These are phyloP conservation scores for Penicillium paradoxum DNA, from an alignment of 495 filamentous ascomycete species.

Conservation along the genomic window DNA sequence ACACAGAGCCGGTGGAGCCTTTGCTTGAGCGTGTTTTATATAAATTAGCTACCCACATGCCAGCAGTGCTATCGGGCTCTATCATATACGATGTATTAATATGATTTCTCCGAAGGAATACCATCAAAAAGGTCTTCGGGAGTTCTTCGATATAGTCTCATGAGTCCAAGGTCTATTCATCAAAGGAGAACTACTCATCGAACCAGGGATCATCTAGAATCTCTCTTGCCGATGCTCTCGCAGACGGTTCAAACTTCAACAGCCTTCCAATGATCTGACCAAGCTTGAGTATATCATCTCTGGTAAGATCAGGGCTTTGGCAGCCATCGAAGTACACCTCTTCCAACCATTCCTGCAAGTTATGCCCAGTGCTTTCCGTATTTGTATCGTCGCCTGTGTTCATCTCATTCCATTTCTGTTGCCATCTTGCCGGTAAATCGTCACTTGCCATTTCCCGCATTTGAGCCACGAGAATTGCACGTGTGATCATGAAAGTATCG, in stretches of 20 bases:
- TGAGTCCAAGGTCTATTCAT: background rate
- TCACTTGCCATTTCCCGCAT: constrained; percentile 33
- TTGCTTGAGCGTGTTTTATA: too few relatives aligned
- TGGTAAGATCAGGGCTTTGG: constrained; percentile 22
- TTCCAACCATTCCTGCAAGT: constrained; percentile 35
- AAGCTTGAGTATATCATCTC: constrained; percentile 28
- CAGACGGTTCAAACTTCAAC: constrained; percentile 30
- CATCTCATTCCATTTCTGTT: constrained; percentile 21
- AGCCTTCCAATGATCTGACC: constrained; percentile 28
- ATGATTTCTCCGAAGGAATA: too few relatives aligned
- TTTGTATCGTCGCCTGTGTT: constrained; percentile 6
- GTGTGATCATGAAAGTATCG: constrained; percentile 30
- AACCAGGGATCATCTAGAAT: constrained; percentile 35
- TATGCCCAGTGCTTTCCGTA: constrained; percentile 17
- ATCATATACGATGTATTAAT: too few relatives aligned
- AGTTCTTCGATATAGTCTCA: too few relatives aligned
- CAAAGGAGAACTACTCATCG: constrained; percentile 5
- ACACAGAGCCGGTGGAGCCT: too few relatives aligned
- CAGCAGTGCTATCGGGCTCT: too few relatives aligned
- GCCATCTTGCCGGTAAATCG: constrained; percentile 30
- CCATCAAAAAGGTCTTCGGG: too few relatives aligned
- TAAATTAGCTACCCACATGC: too few relatives aligned
- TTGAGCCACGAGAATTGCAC: constrained; percentile 26
- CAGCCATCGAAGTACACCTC: constrained; percentile 31
- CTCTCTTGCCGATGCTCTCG: constrained; percentile 30